These are phyloP conservation scores for Misopates orontium DNA, from an alignment of 257 asterid species.

Conservation along the genomic window DNA sequence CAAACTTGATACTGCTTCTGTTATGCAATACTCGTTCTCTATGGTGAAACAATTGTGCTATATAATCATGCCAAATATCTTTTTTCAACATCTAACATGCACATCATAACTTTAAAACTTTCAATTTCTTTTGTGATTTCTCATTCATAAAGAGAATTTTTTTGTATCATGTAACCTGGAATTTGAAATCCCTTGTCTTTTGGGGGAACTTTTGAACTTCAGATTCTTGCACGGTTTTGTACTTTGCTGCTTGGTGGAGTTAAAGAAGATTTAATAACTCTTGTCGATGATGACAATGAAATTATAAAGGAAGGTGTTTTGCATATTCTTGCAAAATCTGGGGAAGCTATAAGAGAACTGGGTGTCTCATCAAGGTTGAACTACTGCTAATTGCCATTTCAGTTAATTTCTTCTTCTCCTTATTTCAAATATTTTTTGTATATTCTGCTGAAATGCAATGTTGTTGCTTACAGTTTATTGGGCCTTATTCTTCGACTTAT, in stretches of 20 bases:
- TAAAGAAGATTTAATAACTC: constrained; percentile 79
- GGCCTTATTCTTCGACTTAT: constrained; percentile 96
- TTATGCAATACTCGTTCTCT: too few species aligned
- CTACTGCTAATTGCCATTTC: too few species aligned
- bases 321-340: constrained; percentile 98
- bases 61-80: too few species aligned
- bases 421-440: neutral
- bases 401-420: constrained; percentile 4
- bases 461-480: constrained; percentile 60
- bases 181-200: constrained; percentile 22
- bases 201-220: constrained; percentile 35
- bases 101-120: constrained; percentile 8
- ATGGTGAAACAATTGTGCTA: too few species aligned
- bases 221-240: constrained; percentile 95
- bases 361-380: constrained; percentile 87
- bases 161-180: constrained; percentile 17
- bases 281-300: constrained; percentile 97
- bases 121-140: constrained; percentile 13
- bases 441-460: constrained; percentile 26
- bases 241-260: constrained; percentile 83
- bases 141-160: neutral
- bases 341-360: constrained; percentile 90
- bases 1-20: too few species aligned
- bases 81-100: too few species aligned
- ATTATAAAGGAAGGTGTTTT: constrained; percentile 92